Evolutionary conservation across 1,284 basidiomycete genomes (phyloP), one percentile per base, ranked within the genome.

Genomic region (Vanrija sp.): DNA sequence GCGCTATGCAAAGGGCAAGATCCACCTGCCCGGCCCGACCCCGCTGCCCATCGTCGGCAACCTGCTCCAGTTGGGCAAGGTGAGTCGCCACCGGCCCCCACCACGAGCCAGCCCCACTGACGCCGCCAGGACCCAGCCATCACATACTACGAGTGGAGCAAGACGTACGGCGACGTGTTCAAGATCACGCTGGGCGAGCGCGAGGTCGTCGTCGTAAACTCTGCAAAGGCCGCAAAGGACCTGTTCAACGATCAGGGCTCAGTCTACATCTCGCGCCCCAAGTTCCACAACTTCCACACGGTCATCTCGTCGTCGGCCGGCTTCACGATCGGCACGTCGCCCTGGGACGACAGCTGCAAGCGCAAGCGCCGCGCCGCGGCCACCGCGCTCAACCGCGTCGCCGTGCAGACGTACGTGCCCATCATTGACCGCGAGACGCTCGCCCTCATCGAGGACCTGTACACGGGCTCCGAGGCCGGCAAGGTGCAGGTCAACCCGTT

Each of bases 161-260:
- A 59, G 41, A 59, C 42, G 41, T 59, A 59, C 51, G 57, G 57
- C 38, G 50, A 49, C 38, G 57, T 59, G 27, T 59, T 51, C 57
- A 59, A 59, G 57, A 53, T 59, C 14, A 59, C 53, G 0, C 50
- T 59, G 38, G 57, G 57, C 53, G 57, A 59, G 51, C 57, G 57
- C 20, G 57, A 59, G 57, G 43, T 59, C 20, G 48, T 59, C 41
- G 45, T 59, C 48, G 51, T 59, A 50, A 59, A 59, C 57, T 45
- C 53, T 8, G 57, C 57, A 37, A 41, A 49, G 57, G 57, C 51
- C 0, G 49, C 53, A 36, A 59, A 59, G 57, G 54, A 59, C 45
- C 57, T 59, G 12, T 42, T 59, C 37, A 39, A 41, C 7, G 57
- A 59, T 51, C 57, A 55, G 36, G 57, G 57, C 19, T 44, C 45